These are phyloP conservation scores for Pseudogymnoascus sp. DNA, from an alignment of 2,329 filamentous ascomycete genomes.

Conservation along the genomic window DNA sequence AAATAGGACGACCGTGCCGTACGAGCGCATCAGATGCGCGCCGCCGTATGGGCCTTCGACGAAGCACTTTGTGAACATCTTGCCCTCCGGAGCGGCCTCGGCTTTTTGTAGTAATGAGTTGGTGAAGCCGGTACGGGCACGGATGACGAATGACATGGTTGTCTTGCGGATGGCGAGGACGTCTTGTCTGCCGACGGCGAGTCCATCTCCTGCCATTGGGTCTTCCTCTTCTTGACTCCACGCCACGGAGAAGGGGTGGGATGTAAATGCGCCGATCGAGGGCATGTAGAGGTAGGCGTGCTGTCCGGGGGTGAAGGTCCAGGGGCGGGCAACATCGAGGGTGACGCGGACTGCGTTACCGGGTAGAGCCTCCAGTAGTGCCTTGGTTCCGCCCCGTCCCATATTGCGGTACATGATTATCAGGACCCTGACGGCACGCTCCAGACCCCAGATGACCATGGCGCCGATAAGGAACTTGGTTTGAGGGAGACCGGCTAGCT, in stretches of 20 bases:
- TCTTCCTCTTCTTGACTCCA: constrained; percentile 64
- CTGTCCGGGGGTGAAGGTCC: constrained; percentile 67
- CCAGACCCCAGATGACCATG: constrained; percentile 59
- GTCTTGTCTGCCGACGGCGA: constrained; percentile 54
- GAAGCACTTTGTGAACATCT: constrained; percentile 56
- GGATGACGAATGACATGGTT: constrained; percentile 64
- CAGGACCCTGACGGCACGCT: constrained; percentile 53
- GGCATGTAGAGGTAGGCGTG: constrained; percentile 78
- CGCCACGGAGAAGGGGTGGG: constrained; percentile 71
- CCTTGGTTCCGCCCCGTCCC: constrained; percentile 58
- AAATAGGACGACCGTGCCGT: constrained; percentile 72
- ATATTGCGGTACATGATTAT: constrained; percentile 60
- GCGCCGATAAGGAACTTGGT: constrained; percentile 53
- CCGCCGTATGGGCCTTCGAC: constrained; percentile 75
- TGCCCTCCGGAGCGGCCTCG: constrained; percentile 51
- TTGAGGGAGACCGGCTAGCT: constrained; percentile 48
- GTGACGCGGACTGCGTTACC: constrained; percentile 70
- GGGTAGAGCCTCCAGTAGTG: constrained; percentile 66
- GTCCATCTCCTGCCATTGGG: constrained; percentile 41
- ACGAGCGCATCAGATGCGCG: constrained; percentile 63
- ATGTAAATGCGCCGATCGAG: constrained; percentile 62
- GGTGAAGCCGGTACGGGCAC: constrained; percentile 68
- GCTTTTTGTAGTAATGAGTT: constrained; percentile 62
- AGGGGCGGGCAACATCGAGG: constrained; percentile 67
- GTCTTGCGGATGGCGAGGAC: constrained; percentile 54